These are phyloP conservation scores for Stentor roeselii DNA, from an alignment of 73 alveolate genomes.

Conservation along the genomic window DNA sequence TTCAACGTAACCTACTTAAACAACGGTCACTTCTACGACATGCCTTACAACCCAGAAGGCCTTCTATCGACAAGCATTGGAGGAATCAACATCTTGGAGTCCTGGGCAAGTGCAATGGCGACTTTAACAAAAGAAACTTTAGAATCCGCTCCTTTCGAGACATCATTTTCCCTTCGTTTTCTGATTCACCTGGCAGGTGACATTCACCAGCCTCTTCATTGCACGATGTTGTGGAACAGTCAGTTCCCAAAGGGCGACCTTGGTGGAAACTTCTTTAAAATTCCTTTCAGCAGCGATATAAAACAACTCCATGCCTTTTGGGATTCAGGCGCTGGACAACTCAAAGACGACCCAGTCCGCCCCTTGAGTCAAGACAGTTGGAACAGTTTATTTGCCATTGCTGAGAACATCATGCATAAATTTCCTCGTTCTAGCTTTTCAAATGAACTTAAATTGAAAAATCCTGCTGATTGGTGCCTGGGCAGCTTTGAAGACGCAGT, in stretches of 20 bases:
- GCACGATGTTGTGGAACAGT: slow-evolving; percentile 28
- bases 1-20: background rate
- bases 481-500: background rate
- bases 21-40: slow-evolving; percentile 9
- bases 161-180: slow-evolving; percentile 35
- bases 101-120: background rate
- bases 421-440: background rate
- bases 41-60: slow-evolving; percentile 8
- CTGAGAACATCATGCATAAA: background rate
- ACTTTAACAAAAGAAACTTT: background rate
- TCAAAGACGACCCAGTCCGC: background rate
- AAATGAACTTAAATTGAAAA: background rate
- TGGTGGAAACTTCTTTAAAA: slow-evolving; percentile 54
- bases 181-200: slow-evolving; percentile 66
- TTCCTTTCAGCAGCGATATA: slow-evolving; percentile 17
- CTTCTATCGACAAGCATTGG: background rate
- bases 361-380: background rate
- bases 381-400: background rate
- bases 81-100: background rate
- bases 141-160: background rate
- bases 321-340: slow-evolving; percentile 50
- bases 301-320: slow-evolving; percentile 58
- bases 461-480: background rate
- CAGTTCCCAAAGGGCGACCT: slow-evolving; percentile 55
- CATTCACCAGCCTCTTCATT: slow-evolving; percentile 70